A percentile compares a stretch with the other conserved stretches of the same genome.
Evolutionary conservation across 768 basidiomycete species (phyloP).

Genomic region (Boletus subparvulus): DNA sequence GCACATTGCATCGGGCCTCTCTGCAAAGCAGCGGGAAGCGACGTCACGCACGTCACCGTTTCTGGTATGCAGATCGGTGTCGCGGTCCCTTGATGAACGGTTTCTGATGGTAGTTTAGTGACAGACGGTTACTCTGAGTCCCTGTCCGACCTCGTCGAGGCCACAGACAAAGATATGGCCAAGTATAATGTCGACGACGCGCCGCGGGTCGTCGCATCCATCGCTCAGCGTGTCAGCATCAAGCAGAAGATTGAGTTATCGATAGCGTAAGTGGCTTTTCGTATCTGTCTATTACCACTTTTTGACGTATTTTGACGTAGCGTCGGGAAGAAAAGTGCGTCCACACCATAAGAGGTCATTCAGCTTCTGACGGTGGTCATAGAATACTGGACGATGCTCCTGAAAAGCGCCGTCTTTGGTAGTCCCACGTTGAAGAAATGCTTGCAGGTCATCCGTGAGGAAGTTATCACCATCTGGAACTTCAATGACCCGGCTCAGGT

Average conservation of each 20-base stretch:
- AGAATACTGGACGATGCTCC: constrained; percentile 14
- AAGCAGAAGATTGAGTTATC: constrained; percentile 17
- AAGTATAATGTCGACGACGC: constrained; percentile 6
- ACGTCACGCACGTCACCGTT: constrained; percentile 1
- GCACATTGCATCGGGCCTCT: constrained; percentile 6
- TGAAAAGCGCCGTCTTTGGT: constrained; percentile 9
- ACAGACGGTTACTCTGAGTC: constrained; percentile 1
- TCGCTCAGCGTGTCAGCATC: constrained; percentile 15
- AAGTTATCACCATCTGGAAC: constrained; percentile 13
- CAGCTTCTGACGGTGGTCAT: background rate
- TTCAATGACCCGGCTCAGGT: constrained; percentile 14
- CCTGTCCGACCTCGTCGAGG: constrained; percentile 1
- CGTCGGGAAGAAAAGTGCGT: constrained; percentile 15
- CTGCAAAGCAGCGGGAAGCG: background rate
- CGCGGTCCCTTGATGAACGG: background rate
- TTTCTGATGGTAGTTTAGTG: constrained; percentile 1
- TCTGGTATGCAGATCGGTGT: constrained; percentile 3
- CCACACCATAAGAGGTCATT: too few relatives aligned
- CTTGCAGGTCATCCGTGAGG: constrained; percentile 8
- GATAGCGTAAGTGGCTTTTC: constrained; percentile 3
- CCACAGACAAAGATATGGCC: constrained; percentile 5
- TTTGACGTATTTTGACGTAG: background rate
- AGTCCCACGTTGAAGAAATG: constrained; percentile 8
- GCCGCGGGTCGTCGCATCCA: constrained; percentile 4
- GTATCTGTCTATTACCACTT: background rate